Percentiles rank a stretch among this genome's conserved stretches.
Conservation (phyloP, 1,139 yeast genomes). For the Geotrichum bryndzae region DNA sequence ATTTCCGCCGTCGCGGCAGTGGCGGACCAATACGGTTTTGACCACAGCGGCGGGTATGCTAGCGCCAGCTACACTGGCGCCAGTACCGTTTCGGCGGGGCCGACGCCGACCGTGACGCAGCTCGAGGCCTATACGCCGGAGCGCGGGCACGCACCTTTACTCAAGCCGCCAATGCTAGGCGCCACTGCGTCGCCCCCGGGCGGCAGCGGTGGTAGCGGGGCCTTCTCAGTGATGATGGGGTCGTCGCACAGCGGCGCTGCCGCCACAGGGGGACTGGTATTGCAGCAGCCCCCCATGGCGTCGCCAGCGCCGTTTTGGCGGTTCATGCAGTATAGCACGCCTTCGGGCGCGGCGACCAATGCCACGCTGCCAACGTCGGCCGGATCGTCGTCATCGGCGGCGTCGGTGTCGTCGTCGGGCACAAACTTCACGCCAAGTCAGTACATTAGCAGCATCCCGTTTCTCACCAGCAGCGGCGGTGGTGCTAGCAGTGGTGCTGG, state of each 20-base stretch:
- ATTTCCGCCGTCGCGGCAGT: not conserved
- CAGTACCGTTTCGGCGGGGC: not conserved
- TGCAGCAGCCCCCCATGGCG: constrained; percentile 29
- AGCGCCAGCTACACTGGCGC: not conserved
- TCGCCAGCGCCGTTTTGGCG: constrained; percentile 43
- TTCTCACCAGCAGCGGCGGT: not conserved
- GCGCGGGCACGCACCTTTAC: constrained; percentile 41
- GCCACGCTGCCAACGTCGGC: not conserved
- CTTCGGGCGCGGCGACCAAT: not conserved
- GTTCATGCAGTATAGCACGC: constrained; percentile 32
- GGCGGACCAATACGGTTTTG: not conserved
- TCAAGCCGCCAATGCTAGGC: not conserved
- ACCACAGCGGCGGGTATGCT: not conserved
- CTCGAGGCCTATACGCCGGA: constrained; percentile 82
- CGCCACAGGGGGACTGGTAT: not conserved
- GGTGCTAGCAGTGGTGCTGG: no score
- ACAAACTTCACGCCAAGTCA: not conserved
- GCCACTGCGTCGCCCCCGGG: constrained; percentile 23
- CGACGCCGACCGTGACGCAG: constrained; percentile 34
- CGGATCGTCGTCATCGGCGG: not conserved
- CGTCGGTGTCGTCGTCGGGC: not conserved
- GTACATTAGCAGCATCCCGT: not conserved
- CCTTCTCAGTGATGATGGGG: no score
- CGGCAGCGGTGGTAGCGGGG: no score
- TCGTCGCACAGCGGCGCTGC: no score